Conservation (phyloP, 495 filamentous ascomycete genomes). For the Durotheca rogersii region DNA sequence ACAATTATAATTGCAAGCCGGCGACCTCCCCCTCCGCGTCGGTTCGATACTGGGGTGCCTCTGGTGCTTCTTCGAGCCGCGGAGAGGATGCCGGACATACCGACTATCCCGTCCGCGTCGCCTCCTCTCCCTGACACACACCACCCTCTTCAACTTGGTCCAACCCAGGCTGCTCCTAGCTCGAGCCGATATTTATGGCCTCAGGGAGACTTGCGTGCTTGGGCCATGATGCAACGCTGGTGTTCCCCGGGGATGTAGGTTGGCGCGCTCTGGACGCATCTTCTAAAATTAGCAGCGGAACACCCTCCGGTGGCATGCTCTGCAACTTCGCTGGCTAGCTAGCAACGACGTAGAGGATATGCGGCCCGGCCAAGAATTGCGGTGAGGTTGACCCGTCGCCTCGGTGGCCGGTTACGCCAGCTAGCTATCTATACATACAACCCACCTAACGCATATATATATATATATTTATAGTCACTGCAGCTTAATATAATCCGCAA, state of each 20-base stretch:
- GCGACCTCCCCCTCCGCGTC: conserved; percentile 36
- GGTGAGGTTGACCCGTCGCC: conserved; percentile 20
- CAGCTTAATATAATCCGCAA: background rate
- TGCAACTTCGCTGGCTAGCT: too few species aligned
- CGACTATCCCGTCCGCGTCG: background rate
- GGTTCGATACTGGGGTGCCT: conserved; percentile 44
- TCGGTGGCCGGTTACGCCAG: conserved; percentile 7
- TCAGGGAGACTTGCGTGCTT: background rate
- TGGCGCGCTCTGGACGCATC: background rate
- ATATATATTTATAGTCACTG: too few species aligned
- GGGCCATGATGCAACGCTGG: too few species aligned
- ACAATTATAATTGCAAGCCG: conserved; percentile 49
- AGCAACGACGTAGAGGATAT: conserved; percentile 8
- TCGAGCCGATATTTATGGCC: too few species aligned
- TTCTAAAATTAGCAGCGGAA: background rate
- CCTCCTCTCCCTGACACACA: too few species aligned
- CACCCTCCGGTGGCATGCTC: conserved; percentile 8
- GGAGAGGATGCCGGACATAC: conserved; percentile 48
- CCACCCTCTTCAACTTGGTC: too few species aligned
- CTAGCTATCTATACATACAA: background rate
- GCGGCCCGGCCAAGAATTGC: conserved; percentile 8
- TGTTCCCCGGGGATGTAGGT: too few species aligned
- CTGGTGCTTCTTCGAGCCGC: conserved; percentile 44
- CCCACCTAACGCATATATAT: background rate
- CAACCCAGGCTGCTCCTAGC: too few species aligned